Conservation (phyloP, 306 rosid species). For the Rosa multiflora region DNA sequence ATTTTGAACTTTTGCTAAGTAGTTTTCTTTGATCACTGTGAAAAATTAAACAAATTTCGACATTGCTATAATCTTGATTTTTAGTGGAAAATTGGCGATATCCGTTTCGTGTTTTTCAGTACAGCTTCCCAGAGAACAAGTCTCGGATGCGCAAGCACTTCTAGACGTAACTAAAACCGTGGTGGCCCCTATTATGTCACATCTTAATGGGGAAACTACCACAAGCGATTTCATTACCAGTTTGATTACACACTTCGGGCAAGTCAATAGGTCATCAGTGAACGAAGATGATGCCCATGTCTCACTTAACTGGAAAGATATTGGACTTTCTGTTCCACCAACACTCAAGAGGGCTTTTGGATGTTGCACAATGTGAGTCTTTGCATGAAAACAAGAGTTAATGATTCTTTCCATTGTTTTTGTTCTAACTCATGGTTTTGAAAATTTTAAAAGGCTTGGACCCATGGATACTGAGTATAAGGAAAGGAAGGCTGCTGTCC, state of each 20-base stretch:
- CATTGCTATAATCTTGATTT: not conserved
- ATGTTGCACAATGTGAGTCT: conserved; percentile 62
- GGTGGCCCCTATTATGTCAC: conserved; percentile 46
- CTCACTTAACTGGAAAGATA: conserved; percentile 45
- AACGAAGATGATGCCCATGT: not conserved
- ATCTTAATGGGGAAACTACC: conserved; percentile 45
- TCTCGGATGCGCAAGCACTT: conserved; percentile 73
- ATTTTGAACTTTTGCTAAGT: no score
- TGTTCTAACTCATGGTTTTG: not conserved
- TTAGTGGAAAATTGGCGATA: not conserved
- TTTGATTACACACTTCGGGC: conserved; percentile 43
- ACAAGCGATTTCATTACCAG: conserved; percentile 58
- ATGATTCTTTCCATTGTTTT: not conserved
- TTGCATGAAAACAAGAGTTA: not conserved
- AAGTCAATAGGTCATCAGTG: conserved; percentile 5
- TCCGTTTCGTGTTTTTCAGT: conserved; percentile 36
- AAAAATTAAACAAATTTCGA: not conserved
- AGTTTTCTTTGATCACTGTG: not conserved
- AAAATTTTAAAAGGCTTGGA: conserved; percentile 52
- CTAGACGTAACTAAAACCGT: conserved; percentile 50
- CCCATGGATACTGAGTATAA: conserved; percentile 61
- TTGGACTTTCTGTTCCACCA: conserved; percentile 48
- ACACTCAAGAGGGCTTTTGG: conserved; percentile 51
- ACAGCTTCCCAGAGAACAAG: conserved; percentile 68
- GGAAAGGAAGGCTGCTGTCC: conserved; percentile 36